Evolutionary conservation across 306 rosid genomes (phyloP).

Genomic region (Acmispon strigosus): DNA sequence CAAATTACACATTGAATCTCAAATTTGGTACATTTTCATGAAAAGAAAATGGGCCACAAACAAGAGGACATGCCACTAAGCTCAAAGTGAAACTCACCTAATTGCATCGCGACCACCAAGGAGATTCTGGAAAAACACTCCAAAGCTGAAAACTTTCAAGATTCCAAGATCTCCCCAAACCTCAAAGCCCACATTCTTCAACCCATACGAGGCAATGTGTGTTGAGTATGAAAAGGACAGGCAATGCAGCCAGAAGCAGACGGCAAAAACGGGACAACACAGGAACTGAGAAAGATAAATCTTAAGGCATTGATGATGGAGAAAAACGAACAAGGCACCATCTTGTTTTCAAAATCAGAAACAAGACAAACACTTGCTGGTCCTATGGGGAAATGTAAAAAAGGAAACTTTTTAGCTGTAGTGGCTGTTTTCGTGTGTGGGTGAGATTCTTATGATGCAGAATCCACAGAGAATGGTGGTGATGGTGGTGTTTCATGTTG

Average conservation of each 20-base stretch:
- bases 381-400: background rate
- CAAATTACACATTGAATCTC: background rate
- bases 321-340: constrained; percentile 16
- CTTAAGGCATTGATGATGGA: constrained; percentile 20
- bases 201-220: constrained; percentile 27
- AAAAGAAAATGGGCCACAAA: background rate
- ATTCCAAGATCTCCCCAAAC: constrained; percentile 18
- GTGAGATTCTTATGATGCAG: background rate
- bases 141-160: constrained; percentile 26
- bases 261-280: constrained; percentile 15
- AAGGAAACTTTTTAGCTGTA: background rate
- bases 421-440: background rate
- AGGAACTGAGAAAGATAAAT: constrained; percentile 25
- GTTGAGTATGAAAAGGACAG: constrained; percentile 18
- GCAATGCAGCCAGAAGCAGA: constrained; percentile 23
- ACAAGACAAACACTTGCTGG: constrained; percentile 2
- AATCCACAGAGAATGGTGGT: background rate
- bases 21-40: background rate
- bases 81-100: constrained; percentile 27
- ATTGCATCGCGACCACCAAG: constrained; percentile 42
- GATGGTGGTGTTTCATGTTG: background rate
- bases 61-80: background rate
- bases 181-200: constrained; percentile 30
- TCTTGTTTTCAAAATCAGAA: constrained; percentile 1
- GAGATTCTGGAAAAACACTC: background rate